These are phyloP conservation scores for Pelargonium cotyledonis DNA, from an alignment of 441 rosid genomes.

Conservation along the genomic window DNA sequence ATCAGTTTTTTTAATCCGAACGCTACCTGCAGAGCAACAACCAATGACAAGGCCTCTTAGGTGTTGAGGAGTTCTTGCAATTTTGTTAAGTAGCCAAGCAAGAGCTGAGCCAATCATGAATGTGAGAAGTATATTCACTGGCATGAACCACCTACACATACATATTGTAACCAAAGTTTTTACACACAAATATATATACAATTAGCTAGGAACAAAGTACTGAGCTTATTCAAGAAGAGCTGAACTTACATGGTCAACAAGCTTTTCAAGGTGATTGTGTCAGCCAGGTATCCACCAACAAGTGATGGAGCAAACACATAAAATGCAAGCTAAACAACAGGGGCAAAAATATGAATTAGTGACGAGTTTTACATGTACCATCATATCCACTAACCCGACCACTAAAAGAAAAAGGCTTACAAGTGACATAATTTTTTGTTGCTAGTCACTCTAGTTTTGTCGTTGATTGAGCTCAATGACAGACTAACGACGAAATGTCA, in stretches of 20 bases:
- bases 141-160: conserved; percentile 40
- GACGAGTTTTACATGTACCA: too few relatives aligned
- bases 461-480: too few relatives aligned
- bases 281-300: conserved; percentile 22
- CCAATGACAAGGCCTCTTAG: conserved; percentile 34
- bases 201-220: too few relatives aligned
- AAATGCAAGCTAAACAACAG: conserved; percentile 16
- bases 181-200: too few relatives aligned
- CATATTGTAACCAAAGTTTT: neutral
- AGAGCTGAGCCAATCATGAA: conserved; percentile 31
- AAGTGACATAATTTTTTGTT: too few relatives aligned
- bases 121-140: conserved; percentile 31
- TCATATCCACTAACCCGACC: too few relatives aligned
- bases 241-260: conserved; percentile 21
- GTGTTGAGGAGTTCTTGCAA: conserved; percentile 31
- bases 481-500: too few relatives aligned
- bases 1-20: too few relatives aligned
- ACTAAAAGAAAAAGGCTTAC: too few relatives aligned
- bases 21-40: conserved; percentile 34
- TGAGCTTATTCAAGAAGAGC: neutral
- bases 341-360: neutral
- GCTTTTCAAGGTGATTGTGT: conserved; percentile 26
- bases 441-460: too few relatives aligned
- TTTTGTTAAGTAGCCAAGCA: conserved; percentile 33
- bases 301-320: conserved; percentile 29